A percentile compares a stretch with the other conserved stretches of the same genome.
phyloP scores from a whole-genome alignment of 495 filamentous ascomycete genomes.

The Podospora conica region DNA sequence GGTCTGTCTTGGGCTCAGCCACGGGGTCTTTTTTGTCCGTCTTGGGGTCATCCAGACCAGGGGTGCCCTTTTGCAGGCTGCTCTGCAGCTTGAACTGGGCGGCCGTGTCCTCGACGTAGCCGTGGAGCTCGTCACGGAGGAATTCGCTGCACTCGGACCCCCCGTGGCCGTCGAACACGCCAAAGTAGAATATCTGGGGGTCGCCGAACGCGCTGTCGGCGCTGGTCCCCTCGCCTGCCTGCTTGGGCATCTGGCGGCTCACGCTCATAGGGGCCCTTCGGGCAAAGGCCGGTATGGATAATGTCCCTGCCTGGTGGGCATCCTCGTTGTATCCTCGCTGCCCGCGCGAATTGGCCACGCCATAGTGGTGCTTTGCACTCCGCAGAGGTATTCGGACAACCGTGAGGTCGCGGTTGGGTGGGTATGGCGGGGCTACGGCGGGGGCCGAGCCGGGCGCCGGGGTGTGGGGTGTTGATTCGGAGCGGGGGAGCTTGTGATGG shows the following conservation, averaged over 20 bases:
- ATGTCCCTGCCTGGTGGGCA: constrained; percentile 87
- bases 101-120: constrained; percentile 77
- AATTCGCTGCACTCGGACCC: constrained; percentile 85
- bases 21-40: background rate
- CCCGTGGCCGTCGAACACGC: constrained; percentile 93
- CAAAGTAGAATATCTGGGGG: constrained; percentile 96
- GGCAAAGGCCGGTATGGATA: constrained; percentile 87
- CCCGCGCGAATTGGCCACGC: constrained; percentile 70
- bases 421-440: constrained; percentile 49
- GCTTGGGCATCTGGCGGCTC: constrained; percentile 33
- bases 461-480: constrained; percentile 75
- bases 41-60: constrained; percentile 11
- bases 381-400: constrained; percentile 96
- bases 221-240: constrained; percentile 48
- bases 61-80: constrained; percentile 46
- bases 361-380: constrained; percentile 94
- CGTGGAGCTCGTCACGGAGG: constrained; percentile 74
- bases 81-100: constrained; percentile 66
- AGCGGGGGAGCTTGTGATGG: constrained; percentile 76
- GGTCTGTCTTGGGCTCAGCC: background rate
- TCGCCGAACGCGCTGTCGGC: constrained; percentile 76
- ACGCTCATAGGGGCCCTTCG: constrained; percentile 68
- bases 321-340: constrained; percentile 88
- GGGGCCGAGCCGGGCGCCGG: constrained; percentile 46
- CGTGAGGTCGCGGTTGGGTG: constrained; percentile 70